Percentiles rank a stretch among this genome's conserved stretches.
Conservation (phyloP, 2,329 filamentous ascomycete species). For the Ophiosphaerella narmari region DNA sequence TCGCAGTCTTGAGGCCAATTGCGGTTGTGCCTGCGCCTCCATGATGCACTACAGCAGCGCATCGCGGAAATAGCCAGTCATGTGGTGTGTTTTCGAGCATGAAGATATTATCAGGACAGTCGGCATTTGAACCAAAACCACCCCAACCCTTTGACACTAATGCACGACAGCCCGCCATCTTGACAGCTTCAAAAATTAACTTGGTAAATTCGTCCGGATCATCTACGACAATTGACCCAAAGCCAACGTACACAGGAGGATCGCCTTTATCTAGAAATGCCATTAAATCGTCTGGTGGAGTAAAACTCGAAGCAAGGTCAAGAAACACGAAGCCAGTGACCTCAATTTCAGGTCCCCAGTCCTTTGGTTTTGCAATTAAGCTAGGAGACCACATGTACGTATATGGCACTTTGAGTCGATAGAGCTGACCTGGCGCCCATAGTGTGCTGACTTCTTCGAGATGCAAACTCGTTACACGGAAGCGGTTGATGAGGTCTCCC, state of each 20-base stretch:
- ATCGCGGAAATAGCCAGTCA: constrained; percentile 75
- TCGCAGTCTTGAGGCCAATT: constrained; percentile 71
- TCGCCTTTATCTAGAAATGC: constrained; percentile 49
- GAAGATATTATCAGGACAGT: constrained; percentile 63
- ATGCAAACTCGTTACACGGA: constrained; percentile 69
- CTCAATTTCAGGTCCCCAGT: constrained; percentile 73
- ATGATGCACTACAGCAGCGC: constrained; percentile 71
- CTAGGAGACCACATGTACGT: constrained; percentile 70
- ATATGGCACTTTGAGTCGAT: constrained; percentile 74
- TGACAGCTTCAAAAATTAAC: constrained; percentile 72
- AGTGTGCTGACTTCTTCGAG: constrained; percentile 76
- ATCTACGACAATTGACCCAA: constrained; percentile 76
- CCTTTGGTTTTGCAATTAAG: constrained; percentile 68
- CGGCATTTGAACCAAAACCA: constrained; percentile 63
- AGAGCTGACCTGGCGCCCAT: constrained; percentile 76
- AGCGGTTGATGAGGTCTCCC: constrained; percentile 77
- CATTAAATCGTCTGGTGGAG: constrained; percentile 60
- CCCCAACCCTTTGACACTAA: constrained; percentile 79
- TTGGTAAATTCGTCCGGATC: constrained; percentile 70
- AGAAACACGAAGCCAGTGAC: constrained; percentile 80
- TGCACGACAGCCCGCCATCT: constrained; percentile 68
- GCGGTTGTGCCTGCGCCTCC: constrained; percentile 80
- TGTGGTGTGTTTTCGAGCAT: constrained; percentile 77
- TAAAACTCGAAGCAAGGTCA: constrained; percentile 66
- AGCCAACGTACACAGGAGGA: constrained; percentile 73